Evolutionary conservation across 1,139 yeast species (phyloP).

Genomic region (Geotrichum histeridarum): DNA sequence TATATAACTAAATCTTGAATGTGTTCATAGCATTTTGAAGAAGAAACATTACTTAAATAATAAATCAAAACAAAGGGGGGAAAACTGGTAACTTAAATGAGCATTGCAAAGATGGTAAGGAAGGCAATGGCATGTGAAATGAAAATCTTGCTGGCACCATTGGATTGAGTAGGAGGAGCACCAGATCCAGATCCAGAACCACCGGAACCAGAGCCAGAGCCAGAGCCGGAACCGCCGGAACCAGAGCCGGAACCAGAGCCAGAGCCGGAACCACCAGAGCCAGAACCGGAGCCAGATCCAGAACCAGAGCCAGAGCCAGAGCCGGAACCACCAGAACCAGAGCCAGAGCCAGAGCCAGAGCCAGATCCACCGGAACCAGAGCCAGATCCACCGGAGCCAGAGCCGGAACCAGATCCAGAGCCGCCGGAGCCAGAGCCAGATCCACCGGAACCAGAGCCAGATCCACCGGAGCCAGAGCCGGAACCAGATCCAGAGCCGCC

Average conservation of each 20-base stretch:
- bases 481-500: not conserved
- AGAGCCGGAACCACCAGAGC: not conserved
- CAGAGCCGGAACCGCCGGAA: not conserved
- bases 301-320: not conserved
- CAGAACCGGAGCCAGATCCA: not conserved
- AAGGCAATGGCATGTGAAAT: not conserved
- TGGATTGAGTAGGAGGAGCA: not conserved
- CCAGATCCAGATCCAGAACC: not conserved
- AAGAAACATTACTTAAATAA: too few relatives aligned
- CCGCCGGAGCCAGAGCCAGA: not conserved
- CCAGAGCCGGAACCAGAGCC: slow-evolving; percentile 1
- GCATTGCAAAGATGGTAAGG: not conserved
- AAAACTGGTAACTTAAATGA: not conserved
- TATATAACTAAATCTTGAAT: too few relatives aligned
- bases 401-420: not conserved
- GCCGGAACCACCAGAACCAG: not conserved
- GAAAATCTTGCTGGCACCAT: not conserved
- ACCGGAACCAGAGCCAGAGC: slow-evolving; percentile 1
- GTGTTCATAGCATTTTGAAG: too few relatives aligned
- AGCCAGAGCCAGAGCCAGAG: not conserved
- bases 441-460: not conserved
- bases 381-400: slow-evolving; percentile 1
- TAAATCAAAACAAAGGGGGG: not conserved
- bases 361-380: not conserved
- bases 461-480: not conserved